Conservation (phyloP, 805 yeast species). For the Scheffersomyces spartinae region DNA sequence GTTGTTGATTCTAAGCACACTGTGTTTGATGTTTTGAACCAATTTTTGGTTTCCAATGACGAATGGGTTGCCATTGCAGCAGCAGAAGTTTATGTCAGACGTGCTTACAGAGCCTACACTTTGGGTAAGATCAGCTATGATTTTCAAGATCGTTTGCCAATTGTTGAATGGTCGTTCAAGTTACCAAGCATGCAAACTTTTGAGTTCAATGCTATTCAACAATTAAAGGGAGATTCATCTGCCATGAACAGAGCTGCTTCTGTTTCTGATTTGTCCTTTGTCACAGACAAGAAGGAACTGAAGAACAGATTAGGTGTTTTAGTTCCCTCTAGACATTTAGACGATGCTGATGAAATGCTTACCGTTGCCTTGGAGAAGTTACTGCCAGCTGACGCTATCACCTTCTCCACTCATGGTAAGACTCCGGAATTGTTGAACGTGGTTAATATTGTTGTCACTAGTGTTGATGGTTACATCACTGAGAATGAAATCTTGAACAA, state of each 20-base stretch:
- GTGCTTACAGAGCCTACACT: constrained; percentile 94
- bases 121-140: constrained; percentile 66
- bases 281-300: constrained; percentile 57
- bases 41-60: constrained; percentile 74
- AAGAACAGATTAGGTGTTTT: constrained; percentile 79
- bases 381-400: constrained; percentile 36
- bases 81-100: constrained; percentile 89
- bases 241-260: constrained; percentile 77
- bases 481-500: constrained; percentile 60
- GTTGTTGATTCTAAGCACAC: constrained; percentile 94
- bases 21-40: constrained; percentile 91
- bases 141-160: constrained; percentile 45
- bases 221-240: constrained; percentile 24
- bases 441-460: constrained; percentile 66
- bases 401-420: constrained; percentile 19
- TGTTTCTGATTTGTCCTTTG: constrained; percentile 82
- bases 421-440: constrained; percentile 53
- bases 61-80: constrained; percentile 92
- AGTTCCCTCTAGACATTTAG: constrained; percentile 71
- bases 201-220: constrained; percentile 62
- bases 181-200: constrained; percentile 64
- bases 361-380: constrained; percentile 62
- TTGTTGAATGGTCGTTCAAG: constrained; percentile 81
- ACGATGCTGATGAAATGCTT: constrained; percentile 80
- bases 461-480: constrained; percentile 58